phyloP scores from a whole-genome alignment of 2,329 filamentous ascomycete species.

The Penicillium sp. region DNA sequence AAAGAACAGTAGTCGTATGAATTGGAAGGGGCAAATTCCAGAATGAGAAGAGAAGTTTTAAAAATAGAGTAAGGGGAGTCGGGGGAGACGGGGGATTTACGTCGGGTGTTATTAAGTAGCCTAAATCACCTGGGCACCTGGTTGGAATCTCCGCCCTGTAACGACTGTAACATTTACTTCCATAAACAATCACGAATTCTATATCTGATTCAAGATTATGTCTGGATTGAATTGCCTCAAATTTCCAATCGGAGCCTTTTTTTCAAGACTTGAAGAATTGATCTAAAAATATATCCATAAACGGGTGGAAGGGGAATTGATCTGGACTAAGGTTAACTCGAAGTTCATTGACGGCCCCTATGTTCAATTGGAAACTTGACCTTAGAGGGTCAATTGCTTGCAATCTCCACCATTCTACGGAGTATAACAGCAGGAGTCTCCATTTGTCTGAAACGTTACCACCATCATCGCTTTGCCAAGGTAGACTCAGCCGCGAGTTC shows the following conservation, averaged over 20 bases:
- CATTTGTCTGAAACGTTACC: not conserved
- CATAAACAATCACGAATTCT: not conserved
- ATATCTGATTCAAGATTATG: not conserved
- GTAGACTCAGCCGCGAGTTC: not conserved
- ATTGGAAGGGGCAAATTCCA: not conserved
- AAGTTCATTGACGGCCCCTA: too few species aligned
- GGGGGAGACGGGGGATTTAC: not conserved
- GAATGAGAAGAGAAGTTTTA: not conserved
- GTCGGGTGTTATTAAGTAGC: conserved; percentile 1
- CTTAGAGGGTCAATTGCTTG: not conserved
- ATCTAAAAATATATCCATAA: not conserved
- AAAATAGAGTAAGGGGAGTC: not conserved
- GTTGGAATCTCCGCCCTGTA: not conserved
- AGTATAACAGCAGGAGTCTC: not conserved
- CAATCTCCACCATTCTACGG: too few species aligned
- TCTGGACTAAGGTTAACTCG: too few species aligned
- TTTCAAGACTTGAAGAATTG: not conserved
- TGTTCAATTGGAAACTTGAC: not conserved
- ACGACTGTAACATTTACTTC: not conserved
- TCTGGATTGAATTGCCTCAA: not conserved
- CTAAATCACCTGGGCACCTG: not conserved
- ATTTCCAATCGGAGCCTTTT: not conserved
- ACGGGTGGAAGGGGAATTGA: not conserved
- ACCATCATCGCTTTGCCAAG: not conserved
- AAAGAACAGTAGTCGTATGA: not conserved